Evolutionary conservation across 2,329 filamentous ascomycete genomes (phyloP).

Genomic region (Monilinia polystroma): DNA sequence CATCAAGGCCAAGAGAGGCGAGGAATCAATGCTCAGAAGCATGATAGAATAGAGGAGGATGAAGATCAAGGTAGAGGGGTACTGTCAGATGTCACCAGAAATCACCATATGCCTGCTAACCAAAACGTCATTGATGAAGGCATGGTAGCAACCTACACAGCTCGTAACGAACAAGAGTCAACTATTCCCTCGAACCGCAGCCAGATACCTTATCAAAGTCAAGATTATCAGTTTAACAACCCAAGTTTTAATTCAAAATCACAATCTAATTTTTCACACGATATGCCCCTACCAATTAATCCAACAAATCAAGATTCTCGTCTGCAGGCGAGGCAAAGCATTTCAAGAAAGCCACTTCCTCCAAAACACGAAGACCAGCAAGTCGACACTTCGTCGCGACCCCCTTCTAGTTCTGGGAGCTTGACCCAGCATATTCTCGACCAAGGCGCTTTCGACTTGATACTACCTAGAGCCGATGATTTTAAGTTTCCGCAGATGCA

Average conservation of each 20-base stretch:
- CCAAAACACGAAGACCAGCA: constrained; percentile 43
- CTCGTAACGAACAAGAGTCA: constrained; percentile 19
- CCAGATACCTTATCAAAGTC: constrained; percentile 25
- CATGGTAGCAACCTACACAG: constrained; percentile 38
- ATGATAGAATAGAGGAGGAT: constrained; percentile 36
- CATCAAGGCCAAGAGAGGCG: constrained; percentile 41
- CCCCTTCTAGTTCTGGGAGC: constrained; percentile 44
- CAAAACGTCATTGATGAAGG: constrained; percentile 39
- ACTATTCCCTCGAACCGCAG: constrained; percentile 25
- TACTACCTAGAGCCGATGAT: constrained; percentile 27
- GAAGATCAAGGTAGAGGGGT: constrained; percentile 43
- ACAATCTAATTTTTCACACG: constrained; percentile 27
- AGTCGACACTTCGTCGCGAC: constrained; percentile 42
- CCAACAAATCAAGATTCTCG: constrained; percentile 22
- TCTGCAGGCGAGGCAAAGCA: constrained; percentile 44
- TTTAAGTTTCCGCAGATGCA: constrained; percentile 27
- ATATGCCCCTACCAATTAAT: constrained; percentile 12
- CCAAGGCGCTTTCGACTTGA: constrained; percentile 49
- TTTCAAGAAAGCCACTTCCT: constrained; percentile 54
- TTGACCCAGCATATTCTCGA: constrained; percentile 47
- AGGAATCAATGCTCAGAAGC: constrained; percentile 27
- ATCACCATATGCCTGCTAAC: constrained; percentile 41
- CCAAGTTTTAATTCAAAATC: constrained; percentile 25
- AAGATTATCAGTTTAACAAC: constrained; percentile 12
- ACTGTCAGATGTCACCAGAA: constrained; percentile 41